Conservation (phyloP, 768 basidiomycete genomes). For the Suillus ampliporus region DNA sequence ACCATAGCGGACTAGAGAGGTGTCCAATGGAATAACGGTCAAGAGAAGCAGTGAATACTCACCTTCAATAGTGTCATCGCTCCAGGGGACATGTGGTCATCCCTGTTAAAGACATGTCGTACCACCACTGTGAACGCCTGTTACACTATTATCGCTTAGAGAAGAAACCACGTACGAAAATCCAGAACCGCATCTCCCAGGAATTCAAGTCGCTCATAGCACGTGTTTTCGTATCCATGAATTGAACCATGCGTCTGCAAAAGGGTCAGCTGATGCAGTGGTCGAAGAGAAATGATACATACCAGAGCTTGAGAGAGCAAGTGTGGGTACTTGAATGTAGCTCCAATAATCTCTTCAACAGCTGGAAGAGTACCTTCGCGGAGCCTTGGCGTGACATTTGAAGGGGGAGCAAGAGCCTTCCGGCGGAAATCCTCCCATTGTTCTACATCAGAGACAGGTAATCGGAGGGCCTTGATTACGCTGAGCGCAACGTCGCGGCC, state of each 20-base stretch:
- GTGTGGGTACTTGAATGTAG: constrained; percentile 63
- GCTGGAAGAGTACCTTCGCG: constrained; percentile 54
- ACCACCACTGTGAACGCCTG: constrained; percentile 64
- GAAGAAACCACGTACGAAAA: constrained; percentile 58
- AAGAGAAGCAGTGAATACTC: constrained; percentile 7
- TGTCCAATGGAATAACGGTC: not conserved
- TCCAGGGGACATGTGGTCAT: constrained; percentile 72
- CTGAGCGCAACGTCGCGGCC: constrained; percentile 71
- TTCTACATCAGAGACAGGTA: constrained; percentile 67
- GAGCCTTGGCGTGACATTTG: constrained; percentile 50
- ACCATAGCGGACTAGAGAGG: constrained; percentile 78
- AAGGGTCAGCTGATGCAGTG: constrained; percentile 16
- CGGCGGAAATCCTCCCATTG: constrained; percentile 73
- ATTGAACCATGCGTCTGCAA: constrained; percentile 71
- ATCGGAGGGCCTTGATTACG: constrained; percentile 64
- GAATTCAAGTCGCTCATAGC: constrained; percentile 83
- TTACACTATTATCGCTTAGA: not conserved
- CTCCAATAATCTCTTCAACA: constrained; percentile 69
- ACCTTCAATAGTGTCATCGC: constrained; percentile 83
- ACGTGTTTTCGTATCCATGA: constrained; percentile 57
- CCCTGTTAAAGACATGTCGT: constrained; percentile 67
- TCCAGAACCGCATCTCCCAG: constrained; percentile 88
- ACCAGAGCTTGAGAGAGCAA: constrained; percentile 79
- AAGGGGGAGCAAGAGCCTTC: constrained; percentile 51
- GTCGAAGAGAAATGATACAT: constrained; percentile 11